Evolutionary conservation across 306 rosid species (phyloP).

Genomic region (Acmispon strigosus): DNA sequence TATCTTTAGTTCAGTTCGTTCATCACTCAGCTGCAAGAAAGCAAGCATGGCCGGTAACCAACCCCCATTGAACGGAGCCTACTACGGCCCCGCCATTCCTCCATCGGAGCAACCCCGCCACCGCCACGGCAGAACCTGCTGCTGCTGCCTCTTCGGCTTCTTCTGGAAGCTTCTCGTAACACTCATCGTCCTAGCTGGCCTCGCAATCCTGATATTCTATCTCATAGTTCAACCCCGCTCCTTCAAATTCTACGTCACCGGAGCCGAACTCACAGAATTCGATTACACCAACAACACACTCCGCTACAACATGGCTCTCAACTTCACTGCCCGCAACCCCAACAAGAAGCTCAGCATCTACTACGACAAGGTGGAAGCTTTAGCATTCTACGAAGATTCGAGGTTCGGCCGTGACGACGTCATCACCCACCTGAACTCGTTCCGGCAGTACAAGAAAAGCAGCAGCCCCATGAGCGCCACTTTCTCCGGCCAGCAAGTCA

Average conservation of each 20-base stretch:
- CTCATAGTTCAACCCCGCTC: constrained; percentile 51
- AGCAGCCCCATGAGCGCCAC: constrained; percentile 21
- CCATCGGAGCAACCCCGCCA: not conserved
- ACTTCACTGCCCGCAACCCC: constrained; percentile 43
- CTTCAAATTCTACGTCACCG: constrained; percentile 44
- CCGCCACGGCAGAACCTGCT: not conserved
- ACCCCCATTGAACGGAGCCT: constrained; percentile 23
- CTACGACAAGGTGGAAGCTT: constrained; percentile 34
- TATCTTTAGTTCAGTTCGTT: not conserved
- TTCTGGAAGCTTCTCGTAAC: constrained; percentile 45
- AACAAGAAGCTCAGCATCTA: constrained; percentile 38
- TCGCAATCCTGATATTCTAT: constrained; percentile 47
- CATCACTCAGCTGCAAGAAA: no score
- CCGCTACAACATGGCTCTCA: constrained; percentile 28
- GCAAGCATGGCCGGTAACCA: constrained; percentile 13
- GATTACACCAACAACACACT: constrained; percentile 37
- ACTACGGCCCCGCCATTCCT: constrained; percentile 33
- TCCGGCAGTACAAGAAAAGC: constrained; percentile 36
- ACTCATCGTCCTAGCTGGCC: constrained; percentile 25
- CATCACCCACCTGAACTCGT: constrained; percentile 28
- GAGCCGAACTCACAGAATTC: constrained; percentile 45
- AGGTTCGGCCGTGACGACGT: constrained; percentile 13
- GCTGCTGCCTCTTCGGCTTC: constrained; percentile 42
- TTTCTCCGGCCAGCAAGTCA: constrained; percentile 29
- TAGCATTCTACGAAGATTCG: constrained; percentile 22